These are phyloP conservation scores for Wickerhamiella occidentalis DNA, from an alignment of 805 yeast genomes.

Conservation along the genomic window DNA sequence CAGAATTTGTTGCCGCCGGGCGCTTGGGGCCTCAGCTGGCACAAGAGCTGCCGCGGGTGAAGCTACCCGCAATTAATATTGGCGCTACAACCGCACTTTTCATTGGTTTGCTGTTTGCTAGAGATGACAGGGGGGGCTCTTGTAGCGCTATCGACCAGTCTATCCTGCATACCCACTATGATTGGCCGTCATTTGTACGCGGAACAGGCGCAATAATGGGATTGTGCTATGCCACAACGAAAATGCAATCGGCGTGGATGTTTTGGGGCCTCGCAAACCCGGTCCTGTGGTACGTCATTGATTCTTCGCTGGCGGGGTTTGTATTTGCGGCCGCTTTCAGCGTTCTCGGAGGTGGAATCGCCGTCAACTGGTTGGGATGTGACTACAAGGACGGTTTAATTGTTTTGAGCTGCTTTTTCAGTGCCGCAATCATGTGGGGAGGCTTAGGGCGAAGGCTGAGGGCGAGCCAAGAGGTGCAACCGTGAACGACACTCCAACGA, in stretches of 20 bases:
- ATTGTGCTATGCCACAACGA: constrained; percentile 30
- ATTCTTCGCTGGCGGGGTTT: constrained; percentile 30
- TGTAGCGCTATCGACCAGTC: background rate
- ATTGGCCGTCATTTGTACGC: constrained; percentile 29
- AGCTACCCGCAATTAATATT: constrained; percentile 19
- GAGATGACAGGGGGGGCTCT: constrained; percentile 20
- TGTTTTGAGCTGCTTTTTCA: constrained; percentile 21
- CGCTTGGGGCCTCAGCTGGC: constrained; percentile 15
- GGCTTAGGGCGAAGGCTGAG: constrained; percentile 29
- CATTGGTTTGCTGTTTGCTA: constrained; percentile 24
- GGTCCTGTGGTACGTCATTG: constrained; percentile 31
- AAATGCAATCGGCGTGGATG: constrained; percentile 27
- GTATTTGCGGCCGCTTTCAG: constrained; percentile 25
- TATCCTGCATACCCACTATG: constrained; percentile 9
- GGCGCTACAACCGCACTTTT: constrained; percentile 20
- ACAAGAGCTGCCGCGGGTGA: constrained; percentile 18
- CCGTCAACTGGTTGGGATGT: constrained; percentile 20
- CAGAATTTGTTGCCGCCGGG: constrained; percentile 24
- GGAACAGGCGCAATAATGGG: constrained; percentile 32
- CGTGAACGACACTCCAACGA: too few species aligned
- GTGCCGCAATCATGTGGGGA: constrained; percentile 30
- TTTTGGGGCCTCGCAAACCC: constrained; percentile 31
- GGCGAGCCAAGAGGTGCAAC: too few species aligned
- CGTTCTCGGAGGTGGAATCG: constrained; percentile 25
- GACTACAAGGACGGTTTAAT: constrained; percentile 23